These are phyloP conservation scores for Mycena filopes DNA, from an alignment of 768 basidiomycete genomes.

Conservation along the genomic window DNA sequence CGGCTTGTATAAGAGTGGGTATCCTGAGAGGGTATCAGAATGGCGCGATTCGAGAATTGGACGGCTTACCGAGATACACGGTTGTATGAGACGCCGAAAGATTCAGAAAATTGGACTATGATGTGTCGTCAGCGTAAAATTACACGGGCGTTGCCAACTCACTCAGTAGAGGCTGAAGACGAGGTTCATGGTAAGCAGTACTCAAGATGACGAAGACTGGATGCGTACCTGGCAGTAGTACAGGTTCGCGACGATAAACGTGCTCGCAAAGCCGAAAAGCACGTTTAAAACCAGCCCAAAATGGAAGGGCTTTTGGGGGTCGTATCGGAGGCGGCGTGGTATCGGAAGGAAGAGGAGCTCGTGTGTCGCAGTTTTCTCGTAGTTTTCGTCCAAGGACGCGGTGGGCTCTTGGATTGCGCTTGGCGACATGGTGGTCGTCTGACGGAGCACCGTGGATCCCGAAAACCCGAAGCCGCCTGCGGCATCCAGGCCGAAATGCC, in stretches of 20 bases:
- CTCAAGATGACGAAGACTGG: too few relatives aligned
- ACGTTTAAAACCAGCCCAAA: conserved; percentile 65
- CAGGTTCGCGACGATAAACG: conserved; percentile 75
- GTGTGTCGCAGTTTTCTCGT: not conserved
- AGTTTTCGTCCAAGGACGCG: not conserved
- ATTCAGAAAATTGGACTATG: conserved; percentile 55
- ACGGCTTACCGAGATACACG: conserved; percentile 36
- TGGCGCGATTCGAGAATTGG: not conserved
- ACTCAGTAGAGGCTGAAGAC: conserved; percentile 71
- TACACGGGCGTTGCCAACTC: conserved; percentile 35
- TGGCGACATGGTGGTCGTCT: too few relatives aligned
- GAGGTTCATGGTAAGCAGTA: too few relatives aligned
- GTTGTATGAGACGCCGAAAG: conserved; percentile 45
- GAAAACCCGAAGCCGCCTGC: too few relatives aligned
- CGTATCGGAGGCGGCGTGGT: conserved; percentile 63
- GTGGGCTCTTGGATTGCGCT: too few relatives aligned
- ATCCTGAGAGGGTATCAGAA: conserved; percentile 29
- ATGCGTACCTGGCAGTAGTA: conserved; percentile 83
- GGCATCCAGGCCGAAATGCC: too few relatives aligned
- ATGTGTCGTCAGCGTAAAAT: not conserved
- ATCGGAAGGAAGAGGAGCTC: conserved; percentile 77
- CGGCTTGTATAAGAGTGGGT: conserved; percentile 70
- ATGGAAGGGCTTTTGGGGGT: conserved; percentile 59
- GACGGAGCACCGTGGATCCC: too few relatives aligned
- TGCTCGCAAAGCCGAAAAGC: conserved; percentile 72